Evolutionary conservation across 2,329 filamentous ascomycete species (phyloP).

Genomic region (Cordyceps cateniannulata): DNA sequence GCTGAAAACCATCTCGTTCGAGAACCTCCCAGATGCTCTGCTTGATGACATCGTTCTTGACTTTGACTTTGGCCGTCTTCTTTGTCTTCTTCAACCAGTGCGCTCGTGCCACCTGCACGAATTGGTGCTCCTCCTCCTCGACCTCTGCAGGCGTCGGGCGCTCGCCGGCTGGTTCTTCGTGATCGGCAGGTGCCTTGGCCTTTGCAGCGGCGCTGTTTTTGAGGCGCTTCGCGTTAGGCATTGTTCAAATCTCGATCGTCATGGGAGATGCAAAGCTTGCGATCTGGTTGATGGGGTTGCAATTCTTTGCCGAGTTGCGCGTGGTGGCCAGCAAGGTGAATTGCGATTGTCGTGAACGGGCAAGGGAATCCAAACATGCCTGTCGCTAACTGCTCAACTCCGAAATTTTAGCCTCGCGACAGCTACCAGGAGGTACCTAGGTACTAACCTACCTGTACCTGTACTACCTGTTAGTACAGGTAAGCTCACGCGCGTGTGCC

Average conservation of each 20-base stretch:
- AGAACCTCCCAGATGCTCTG: slow-evolving; percentile 82
- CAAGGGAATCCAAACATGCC: slow-evolving; percentile 15
- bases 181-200: slow-evolving; percentile 26
- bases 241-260: slow-evolving; percentile 22
- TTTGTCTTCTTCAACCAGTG: slow-evolving; percentile 71
- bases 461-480: not conserved
- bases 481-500: slow-evolving; percentile 7
- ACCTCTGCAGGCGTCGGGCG: slow-evolving; percentile 55
- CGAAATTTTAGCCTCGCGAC: slow-evolving; percentile 31
- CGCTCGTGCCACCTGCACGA: slow-evolving; percentile 72
- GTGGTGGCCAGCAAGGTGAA: not conserved
- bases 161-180: slow-evolving; percentile 31
- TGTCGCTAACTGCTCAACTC: not conserved
- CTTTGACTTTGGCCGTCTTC: slow-evolving; percentile 58
- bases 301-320: slow-evolving; percentile 1
- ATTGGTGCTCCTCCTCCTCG: slow-evolving; percentile 65
- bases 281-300: not conserved
- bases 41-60: slow-evolving; percentile 81
- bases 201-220: slow-evolving; percentile 44
- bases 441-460: too few species aligned
- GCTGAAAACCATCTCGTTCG: slow-evolving; percentile 72
- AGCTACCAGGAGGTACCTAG: not conserved
- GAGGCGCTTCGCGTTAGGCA: slow-evolving; percentile 55
- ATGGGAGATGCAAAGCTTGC: slow-evolving; percentile 5
- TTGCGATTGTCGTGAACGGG: not conserved